A percentile compares a stretch with the other conserved stretches of the same genome.
phyloP scores from a whole-genome alignment of 768 basidiomycete genomes.

The Amanita jacksonii region DNA sequence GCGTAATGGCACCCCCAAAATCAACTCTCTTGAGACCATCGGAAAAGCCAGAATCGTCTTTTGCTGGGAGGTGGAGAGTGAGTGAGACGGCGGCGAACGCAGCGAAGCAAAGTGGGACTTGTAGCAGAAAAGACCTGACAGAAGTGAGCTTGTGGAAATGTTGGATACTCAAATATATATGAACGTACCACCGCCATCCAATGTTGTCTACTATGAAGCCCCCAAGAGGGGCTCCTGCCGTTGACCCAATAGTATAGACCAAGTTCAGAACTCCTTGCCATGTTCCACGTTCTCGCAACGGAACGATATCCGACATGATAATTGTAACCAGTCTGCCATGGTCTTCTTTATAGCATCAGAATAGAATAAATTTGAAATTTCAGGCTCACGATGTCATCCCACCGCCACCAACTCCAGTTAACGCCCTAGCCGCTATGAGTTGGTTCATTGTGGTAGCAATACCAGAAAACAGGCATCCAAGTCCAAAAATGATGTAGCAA shows the following conservation, averaged over 20 bases:
- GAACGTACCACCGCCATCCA: slow-evolving; percentile 66
- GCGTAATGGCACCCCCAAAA: slow-evolving; percentile 46
- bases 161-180: slow-evolving; percentile 16
- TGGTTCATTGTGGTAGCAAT: slow-evolving; percentile 44
- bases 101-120: slow-evolving; percentile 47
- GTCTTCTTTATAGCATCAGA: too few species aligned
- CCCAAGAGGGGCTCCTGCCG: slow-evolving; percentile 52
- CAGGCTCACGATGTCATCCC: slow-evolving; percentile 55
- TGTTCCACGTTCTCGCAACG: slow-evolving; percentile 53
- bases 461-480: slow-evolving; percentile 47
- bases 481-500: slow-evolving; percentile 41
- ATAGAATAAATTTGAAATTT: too few species aligned
- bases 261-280: slow-evolving; percentile 64
- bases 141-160: too few species aligned
- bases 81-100: slow-evolving; percentile 46
- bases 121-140: slow-evolving; percentile 47
- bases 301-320: slow-evolving; percentile 57
- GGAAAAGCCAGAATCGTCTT: slow-evolving; percentile 29
- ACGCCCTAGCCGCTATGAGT: slow-evolving; percentile 40
- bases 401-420: slow-evolving; percentile 53
- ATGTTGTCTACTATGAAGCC: slow-evolving; percentile 54
- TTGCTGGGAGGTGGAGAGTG: slow-evolving; percentile 43
- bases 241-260: slow-evolving; percentile 47
- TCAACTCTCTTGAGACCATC: slow-evolving; percentile 53
- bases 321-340: slow-evolving; percentile 58